Evolutionary conservation across 106 monocot species (phyloP), one percentile per base, ranked within the genome.

Genomic region (Phalaenopsis equestris): DNA sequence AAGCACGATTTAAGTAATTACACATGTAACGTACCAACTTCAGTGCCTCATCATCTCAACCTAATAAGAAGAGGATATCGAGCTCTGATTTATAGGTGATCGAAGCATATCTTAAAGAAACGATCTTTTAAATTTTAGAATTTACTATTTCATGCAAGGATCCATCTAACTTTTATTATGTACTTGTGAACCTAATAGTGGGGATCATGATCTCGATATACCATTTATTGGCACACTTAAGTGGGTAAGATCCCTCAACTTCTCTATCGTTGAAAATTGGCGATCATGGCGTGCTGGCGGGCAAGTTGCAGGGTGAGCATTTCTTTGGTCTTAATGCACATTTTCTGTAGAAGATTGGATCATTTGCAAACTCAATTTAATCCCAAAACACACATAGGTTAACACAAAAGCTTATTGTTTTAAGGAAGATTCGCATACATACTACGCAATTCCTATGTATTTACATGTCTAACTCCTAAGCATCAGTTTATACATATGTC

Each of bases 281-380:
- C 21, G 77, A 37, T 82, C 82, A 2, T 82, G 88, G 86, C 48
- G 74, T 41, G 81, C 81, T 19, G 72, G 76, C 42, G 81, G 83
- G 56, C 86, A 84, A 84, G 83, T 84, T 75, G 88, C 83, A 43
- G 88, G 86, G 86, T 88, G 47, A 43, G 41, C 47, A 15, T 52
- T 52, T 52, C 12, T 10, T 12, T 52, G 12, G 0, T 52, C 2
- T 0, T 12, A 12, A 52, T 52, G 52, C 52, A 12, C 14, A 4
- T 52, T 52, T 15, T 14, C 2, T 52, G 14, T 14, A 52, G 52
- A 0, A 12, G 6, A 6, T 45, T 45, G 43, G 43, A 45, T 4
- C 43, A 45, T 45, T 30, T 30, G 30, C 30, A 30, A 0, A 30
- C 52, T 14, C 3, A 52, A 52, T 9, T 12, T 52, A 52, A 11